Base-by-base conservation (phyloP, 2,329 filamentous ascomycete genomes). In the Gremmenia infestans region DNA sequence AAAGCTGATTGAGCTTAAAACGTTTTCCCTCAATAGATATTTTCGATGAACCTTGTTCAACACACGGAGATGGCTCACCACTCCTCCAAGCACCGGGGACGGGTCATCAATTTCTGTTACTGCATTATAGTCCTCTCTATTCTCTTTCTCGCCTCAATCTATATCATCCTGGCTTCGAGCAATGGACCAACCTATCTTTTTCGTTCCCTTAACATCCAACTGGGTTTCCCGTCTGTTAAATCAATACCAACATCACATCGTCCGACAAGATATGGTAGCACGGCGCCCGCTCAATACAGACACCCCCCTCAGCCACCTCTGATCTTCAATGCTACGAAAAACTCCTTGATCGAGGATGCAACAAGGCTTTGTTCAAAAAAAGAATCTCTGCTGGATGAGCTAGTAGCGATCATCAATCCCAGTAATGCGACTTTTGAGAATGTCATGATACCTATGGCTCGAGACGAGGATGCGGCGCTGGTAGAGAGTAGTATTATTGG, bases 241-340 rank as follows among this genome's bases (percentile, higher is more conserved):
- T 40, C 23, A 53, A 53, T 57, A 61, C 66, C 54, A 64, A 64
- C 72, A 75, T 68, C 61, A 85, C 19, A 19, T 19, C 19, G 19
- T 19, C 19, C 19, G 19, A 19, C 19, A 19, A 19, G 19, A 19
- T 19, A 78, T 62, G 79, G 73, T 70, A 80, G 72, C 68, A 89
- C 89, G 86, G 83, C 81, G 62, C 79, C 82, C 58, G 73, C 79
- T 62, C 81, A 84, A 72, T 90, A 88, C 74, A 81, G 79, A 71
- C 87, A 80, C 68, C 89, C 89, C 60, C 89, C 89, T 2, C 89
- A 93, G 76, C 78, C 85, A 42, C 89, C 89, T 55, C 88, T 89
- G 53, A 79, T 85, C 69, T 94, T 93, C 74, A 89, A 81, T 2
- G 86, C 86, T 63, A 91, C 88, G 48, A 82, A 86, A 61, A 80